Evolutionary conservation across 371 early-diverging fungal species (phyloP).

Genomic region (Lichtheimia ramosa): DNA sequence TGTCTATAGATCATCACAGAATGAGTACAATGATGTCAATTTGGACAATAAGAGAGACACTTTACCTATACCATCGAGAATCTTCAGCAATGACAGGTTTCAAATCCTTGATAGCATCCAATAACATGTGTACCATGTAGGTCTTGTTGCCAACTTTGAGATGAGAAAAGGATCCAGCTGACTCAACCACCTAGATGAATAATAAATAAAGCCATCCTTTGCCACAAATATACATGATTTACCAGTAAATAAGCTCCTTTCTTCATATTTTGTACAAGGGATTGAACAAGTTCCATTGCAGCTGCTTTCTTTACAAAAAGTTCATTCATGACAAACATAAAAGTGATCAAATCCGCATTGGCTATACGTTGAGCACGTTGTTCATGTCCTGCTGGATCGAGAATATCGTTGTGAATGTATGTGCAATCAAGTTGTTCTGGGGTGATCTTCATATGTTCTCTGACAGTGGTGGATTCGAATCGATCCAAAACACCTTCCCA

Average conservation of each 20-base stretch:
- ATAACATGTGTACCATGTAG: conserved; percentile 86
- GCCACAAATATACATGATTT: conserved; percentile 12
- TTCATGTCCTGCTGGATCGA: conserved; percentile 27
- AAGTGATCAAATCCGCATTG: conserved; percentile 74
- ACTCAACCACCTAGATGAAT: conserved; percentile 74
- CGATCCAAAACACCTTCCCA: conserved; percentile 46
- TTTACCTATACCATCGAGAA: conserved; percentile 84
- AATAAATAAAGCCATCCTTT: neutral
- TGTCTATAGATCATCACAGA: conserved; percentile 23
- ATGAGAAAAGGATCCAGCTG: conserved; percentile 93
- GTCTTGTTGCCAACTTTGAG: conserved; percentile 70
- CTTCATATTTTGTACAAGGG: conserved; percentile 64
- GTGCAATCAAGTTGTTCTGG: conserved; percentile 29
- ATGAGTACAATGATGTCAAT: no score
- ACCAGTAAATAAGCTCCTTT: conserved; percentile 73
- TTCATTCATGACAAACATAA: conserved; percentile 92
- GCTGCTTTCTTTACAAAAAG: conserved; percentile 76
- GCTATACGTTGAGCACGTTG: conserved; percentile 47
- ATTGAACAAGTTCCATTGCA: conserved; percentile 75
- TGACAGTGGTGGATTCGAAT: conserved; percentile 28
- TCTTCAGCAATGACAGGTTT: conserved; percentile 68
- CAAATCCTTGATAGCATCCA: conserved; percentile 80
- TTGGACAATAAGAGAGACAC: neutral
- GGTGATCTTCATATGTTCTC: conserved; percentile 34
- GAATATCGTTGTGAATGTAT: conserved; percentile 47